These are phyloP conservation scores for Kodamaea fungicola DNA, from an alignment of 1,139 yeast species.

Conservation along the genomic window DNA sequence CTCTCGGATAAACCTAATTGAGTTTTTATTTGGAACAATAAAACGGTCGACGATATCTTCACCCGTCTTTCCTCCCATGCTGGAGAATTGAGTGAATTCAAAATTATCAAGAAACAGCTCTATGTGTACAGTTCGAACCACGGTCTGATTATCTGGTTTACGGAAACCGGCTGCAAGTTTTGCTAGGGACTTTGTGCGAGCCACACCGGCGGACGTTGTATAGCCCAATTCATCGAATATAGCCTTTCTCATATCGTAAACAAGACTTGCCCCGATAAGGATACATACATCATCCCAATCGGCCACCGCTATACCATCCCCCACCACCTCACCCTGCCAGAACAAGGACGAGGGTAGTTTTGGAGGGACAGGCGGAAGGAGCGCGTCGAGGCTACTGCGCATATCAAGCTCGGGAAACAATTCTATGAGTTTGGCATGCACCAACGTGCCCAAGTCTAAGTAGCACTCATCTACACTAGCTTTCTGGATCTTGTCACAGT, in stretches of 20 bases:
- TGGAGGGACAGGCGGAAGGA: slow-evolving; percentile 52
- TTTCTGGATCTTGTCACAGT: slow-evolving; percentile 74
- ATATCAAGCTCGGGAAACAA: slow-evolving; percentile 25
- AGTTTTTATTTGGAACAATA: slow-evolving; percentile 37
- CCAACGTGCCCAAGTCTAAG: slow-evolving; percentile 65
- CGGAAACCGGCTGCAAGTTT: slow-evolving; percentile 84
- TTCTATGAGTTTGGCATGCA: slow-evolving; percentile 21
- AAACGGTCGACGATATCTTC: slow-evolving; percentile 48
- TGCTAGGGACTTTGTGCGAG: slow-evolving; percentile 71
- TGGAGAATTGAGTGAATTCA: slow-evolving; percentile 74
- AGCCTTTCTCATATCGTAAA: slow-evolving; percentile 49
- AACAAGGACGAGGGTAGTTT: slow-evolving; percentile 28
- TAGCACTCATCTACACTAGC: slow-evolving; percentile 96
- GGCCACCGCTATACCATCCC: slow-evolving; percentile 9
- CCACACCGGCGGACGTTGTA: slow-evolving; percentile 89
- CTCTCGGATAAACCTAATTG: slow-evolving; percentile 48
- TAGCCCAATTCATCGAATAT: slow-evolving; percentile 62
- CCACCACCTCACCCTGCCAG: slow-evolving; percentile 28
- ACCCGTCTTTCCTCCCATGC: slow-evolving; percentile 90
- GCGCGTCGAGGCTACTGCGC: slow-evolving; percentile 2
- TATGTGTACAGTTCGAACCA: slow-evolving; percentile 51
- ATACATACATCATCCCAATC: slow-evolving; percentile 89
- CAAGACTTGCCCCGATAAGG: slow-evolving; percentile 60
- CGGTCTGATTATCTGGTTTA: slow-evolving; percentile 86
- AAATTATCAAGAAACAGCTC: slow-evolving; percentile 55